phyloP scores from a whole-genome alignment of 768 basidiomycete genomes.

The Suillus cothurnatus region DNA sequence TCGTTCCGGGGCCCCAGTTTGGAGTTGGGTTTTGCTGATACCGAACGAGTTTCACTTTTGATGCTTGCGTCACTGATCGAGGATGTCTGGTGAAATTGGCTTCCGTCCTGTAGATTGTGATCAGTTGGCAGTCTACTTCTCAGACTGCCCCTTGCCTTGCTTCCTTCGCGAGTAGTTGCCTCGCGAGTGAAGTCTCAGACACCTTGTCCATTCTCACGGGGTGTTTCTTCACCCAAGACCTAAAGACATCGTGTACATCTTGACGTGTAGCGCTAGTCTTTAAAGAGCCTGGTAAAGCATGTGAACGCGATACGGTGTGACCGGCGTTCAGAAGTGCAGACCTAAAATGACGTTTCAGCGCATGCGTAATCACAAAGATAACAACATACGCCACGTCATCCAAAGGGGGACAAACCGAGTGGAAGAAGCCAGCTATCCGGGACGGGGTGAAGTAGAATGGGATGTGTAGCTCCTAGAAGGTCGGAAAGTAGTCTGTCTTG shows the following conservation, averaged over 20 bases:
- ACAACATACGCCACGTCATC: conserved; percentile 70
- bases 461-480: conserved; percentile 63
- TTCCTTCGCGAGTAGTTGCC: conserved; percentile 65
- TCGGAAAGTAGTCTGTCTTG: conserved; percentile 6
- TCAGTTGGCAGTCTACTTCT: neutral
- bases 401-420: conserved; percentile 75
- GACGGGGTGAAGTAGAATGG: conserved; percentile 91
- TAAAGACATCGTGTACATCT: conserved; percentile 80
- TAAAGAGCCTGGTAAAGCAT: conserved; percentile 85
- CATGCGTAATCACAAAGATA: neutral
- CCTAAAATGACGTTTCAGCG: conserved; percentile 39
- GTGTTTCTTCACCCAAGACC: conserved; percentile 80
- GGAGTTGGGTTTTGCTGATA: conserved; percentile 91
- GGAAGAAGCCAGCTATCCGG: conserved; percentile 79
- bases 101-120: conserved; percentile 41
- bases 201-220: conserved; percentile 88
- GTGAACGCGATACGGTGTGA: conserved; percentile 85
- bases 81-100: conserved; percentile 84
- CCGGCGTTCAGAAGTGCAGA: conserved; percentile 90
- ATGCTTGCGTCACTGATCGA: conserved; percentile 56
- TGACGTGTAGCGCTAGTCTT: conserved; percentile 81
- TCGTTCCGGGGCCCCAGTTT: conserved; percentile 90
- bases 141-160: conserved; percentile 51
- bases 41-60: conserved; percentile 76
- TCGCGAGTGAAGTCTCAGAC: conserved; percentile 70